Base-by-base conservation (phyloP, 2,329 filamentous ascomycete species). In the Claviceps sp. region DNA sequence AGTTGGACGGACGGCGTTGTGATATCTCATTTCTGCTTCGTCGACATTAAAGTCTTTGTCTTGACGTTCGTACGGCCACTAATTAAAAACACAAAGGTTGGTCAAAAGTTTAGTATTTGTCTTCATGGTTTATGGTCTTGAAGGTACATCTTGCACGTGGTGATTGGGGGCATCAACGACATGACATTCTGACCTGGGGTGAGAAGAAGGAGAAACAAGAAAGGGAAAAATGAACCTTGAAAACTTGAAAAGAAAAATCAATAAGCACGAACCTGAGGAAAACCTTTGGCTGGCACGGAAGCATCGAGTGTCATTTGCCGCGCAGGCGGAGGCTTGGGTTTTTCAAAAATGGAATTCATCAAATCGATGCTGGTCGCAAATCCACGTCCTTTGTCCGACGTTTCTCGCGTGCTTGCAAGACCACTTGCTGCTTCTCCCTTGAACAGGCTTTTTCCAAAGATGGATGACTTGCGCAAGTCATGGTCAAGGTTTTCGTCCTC, bases 261-360 rank as follows among this genome's bases (percentile, higher is more conserved):
- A 57, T 37, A 64, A 61, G 73, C 69, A 91, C 91, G 85, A 82
- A 97, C 93, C 90, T 97, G 77, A 53, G 77, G 84, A 69, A 91
- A 87, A 64, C 87, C 85, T 70, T 81, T 81, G 60, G 73, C 71
- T 54, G 74, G 67, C 58, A 72, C 63, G 38, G 73, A 69, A 57
- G 72, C 73, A 61, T 77, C 75, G 51, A 75, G 65, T 60, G 75
- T 78, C 61, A 75, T 78, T 61, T 78, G 73, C 50, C 71, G 68
- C 57, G 75, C 75, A 50, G 74, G 75, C 71, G 79, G 81, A 57
- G 74, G 75, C 71, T 79, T 81, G 56, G 82, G 76, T 68, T 85
- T 80, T 65, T 87, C 85, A 68, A 94, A 96, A 52, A 96, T 73
- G 47, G 89, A 95, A 65, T 95, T 91, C 89, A 95, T 96, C 65